A percentile compares a stretch with the other conserved stretches of the same genome.
These are phyloP conservation scores for Wallacemonas sp. DNA, from an alignment of 208 protist genomes.

Conservation along the genomic window DNA sequence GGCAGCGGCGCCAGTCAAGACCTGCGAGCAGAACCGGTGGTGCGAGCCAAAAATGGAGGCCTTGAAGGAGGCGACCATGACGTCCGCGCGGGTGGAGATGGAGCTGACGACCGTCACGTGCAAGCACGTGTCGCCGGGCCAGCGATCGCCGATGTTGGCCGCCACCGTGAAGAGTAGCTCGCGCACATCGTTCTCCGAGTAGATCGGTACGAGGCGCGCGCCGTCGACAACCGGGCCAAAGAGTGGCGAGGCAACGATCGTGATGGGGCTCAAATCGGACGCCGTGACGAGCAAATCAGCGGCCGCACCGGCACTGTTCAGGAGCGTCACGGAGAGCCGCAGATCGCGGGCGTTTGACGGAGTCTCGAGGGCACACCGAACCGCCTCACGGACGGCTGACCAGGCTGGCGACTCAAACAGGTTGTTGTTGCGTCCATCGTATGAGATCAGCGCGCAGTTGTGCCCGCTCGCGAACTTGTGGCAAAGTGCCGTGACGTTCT, in stretches of 20 bases:
- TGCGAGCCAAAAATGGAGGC: constrained; percentile 35
- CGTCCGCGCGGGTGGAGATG: constrained; percentile 23
- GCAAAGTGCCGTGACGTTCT: constrained; percentile 2
- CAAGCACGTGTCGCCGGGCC: constrained; percentile 20
- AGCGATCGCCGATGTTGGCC: constrained; percentile 1
- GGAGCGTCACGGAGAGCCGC: constrained; percentile 26
- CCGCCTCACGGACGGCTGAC: constrained; percentile 30
- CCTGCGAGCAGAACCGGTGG: constrained; percentile 13
- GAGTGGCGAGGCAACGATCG: constrained; percentile 30
- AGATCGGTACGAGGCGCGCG: constrained; percentile 14
- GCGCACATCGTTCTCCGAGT: constrained; percentile 18
- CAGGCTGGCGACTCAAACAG: constrained; percentile 31
- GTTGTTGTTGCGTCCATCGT: constrained; percentile 26
- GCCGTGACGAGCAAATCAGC: constrained; percentile 29
- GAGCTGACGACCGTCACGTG: constrained; percentile 34
- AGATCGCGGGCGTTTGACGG: constrained; percentile 15
- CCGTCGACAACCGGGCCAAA: constrained; percentile 35
- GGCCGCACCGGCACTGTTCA: constrained; percentile 18
- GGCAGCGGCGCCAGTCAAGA: constrained; percentile 9
- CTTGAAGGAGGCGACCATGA: constrained; percentile 37
- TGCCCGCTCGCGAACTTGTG: constrained; percentile 21
- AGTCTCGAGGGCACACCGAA: constrained; percentile 13
- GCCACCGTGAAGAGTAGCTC: constrained; percentile 21
- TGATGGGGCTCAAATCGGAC: constrained; percentile 19
- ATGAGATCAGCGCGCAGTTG: constrained; percentile 31